Evolutionary conservation across 345 rosid species (phyloP).

Genomic region (Triadica sebifera): DNA sequence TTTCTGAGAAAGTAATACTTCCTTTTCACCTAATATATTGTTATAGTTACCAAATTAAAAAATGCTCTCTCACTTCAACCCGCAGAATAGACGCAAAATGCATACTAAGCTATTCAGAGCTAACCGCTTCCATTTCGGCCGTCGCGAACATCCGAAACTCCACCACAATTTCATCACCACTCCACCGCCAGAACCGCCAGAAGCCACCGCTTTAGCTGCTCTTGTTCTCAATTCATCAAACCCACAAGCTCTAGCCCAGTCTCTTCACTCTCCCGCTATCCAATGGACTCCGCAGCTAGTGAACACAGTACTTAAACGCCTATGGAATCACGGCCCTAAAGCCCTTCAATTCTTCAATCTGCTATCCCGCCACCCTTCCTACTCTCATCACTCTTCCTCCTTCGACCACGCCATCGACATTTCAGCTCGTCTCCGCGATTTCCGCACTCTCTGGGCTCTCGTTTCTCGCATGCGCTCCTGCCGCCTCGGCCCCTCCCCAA

Average conservation of each 20-base stretch:
- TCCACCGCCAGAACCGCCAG: slow-evolving; percentile 19
- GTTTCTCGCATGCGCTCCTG: slow-evolving; percentile 67
- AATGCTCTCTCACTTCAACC: not conserved
- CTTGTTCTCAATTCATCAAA: slow-evolving; percentile 42
- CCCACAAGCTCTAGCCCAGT: slow-evolving; percentile 32
- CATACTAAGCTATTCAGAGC: not conserved
- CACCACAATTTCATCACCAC: not conserved
- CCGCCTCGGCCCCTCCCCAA: slow-evolving; percentile 62
- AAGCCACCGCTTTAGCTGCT: slow-evolving; percentile 30
- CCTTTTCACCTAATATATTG: too few relatives aligned
- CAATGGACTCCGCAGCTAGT: slow-evolving; percentile 68
- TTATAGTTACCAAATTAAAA: too few relatives aligned
- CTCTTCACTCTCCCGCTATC: slow-evolving; percentile 43
- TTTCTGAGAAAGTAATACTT: too few relatives aligned
- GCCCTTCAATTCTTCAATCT: slow-evolving; percentile 73
- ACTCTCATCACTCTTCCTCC: slow-evolving; percentile 58
- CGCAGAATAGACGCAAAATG: slow-evolving; percentile 7
- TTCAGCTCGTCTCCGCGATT: slow-evolving; percentile 69
- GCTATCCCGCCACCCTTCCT: slow-evolving; percentile 48
- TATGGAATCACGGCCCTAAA: slow-evolving; percentile 85
- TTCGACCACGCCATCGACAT: slow-evolving; percentile 82
- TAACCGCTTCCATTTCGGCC: slow-evolving; percentile 2
- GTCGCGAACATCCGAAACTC: not conserved
- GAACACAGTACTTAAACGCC: slow-evolving; percentile 57
- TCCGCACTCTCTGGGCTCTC: slow-evolving; percentile 45